Percentiles rank a stretch among this genome's conserved stretches.
These are phyloP conservation scores for Hibiscus tridactylites DNA, from an alignment of 345 rosid genomes.

Conservation along the genomic window DNA sequence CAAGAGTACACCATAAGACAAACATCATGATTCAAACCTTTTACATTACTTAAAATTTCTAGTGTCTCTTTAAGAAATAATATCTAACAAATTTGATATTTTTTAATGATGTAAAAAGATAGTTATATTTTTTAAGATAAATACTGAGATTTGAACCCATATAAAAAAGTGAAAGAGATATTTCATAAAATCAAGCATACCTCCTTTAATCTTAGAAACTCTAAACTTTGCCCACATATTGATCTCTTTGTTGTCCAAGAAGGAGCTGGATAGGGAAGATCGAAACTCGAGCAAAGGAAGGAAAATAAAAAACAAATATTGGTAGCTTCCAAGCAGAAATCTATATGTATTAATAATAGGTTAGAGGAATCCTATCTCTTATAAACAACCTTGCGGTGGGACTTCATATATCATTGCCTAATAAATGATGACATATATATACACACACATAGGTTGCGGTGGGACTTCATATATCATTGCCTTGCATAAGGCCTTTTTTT, in stretches of 20 bases:
- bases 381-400: background rate
- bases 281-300: background rate
- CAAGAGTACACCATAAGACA: no score
- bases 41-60: no score
- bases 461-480: conserved; percentile 11
- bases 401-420: no score
- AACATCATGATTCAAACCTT: no score
- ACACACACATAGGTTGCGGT: conserved; percentile 6
- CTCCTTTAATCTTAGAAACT: conserved; percentile 20
- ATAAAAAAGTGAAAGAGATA: no score
- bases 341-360: background rate
- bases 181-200: conserved; percentile 5
- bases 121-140: no score
- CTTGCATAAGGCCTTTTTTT: conserved; percentile 11
- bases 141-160: no score
- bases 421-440: background rate
- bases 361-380: background rate
- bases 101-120: no score
- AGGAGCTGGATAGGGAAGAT: background rate
- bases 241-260: background rate
- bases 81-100: no score
- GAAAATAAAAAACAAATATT: no score
- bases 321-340: background rate
- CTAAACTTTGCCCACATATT: conserved; percentile 28
- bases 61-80: no score